Evolutionary conservation across 1,139 yeast genomes (phyloP).

Genomic region (Hemisphaericaspora lyxosophila): DNA sequence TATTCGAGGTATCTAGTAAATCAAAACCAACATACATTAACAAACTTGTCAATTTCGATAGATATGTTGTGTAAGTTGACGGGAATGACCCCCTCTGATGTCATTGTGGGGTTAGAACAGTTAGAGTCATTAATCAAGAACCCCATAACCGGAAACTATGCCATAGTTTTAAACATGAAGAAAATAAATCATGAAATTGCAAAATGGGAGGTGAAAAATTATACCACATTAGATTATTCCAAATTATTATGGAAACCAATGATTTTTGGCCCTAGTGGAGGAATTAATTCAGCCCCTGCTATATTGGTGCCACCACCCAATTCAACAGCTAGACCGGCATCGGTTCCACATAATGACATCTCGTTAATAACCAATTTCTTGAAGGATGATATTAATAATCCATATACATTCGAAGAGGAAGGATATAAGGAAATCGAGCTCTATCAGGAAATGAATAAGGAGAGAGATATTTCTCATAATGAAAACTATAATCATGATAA

Average conservation of each 20-base stretch:
- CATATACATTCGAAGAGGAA: slow-evolving; percentile 56
- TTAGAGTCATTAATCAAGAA: slow-evolving; percentile 58
- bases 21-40: slow-evolving; percentile 4
- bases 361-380: slow-evolving; percentile 55
- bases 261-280: slow-evolving; percentile 82
- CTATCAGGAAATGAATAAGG: slow-evolving; percentile 30
- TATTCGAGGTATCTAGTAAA: slow-evolving; percentile 21
- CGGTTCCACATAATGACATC: slow-evolving; percentile 45
- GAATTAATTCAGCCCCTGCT: slow-evolving; percentile 61
- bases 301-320: slow-evolving; percentile 13
- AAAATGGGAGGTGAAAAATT: slow-evolving; percentile 58
- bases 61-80: slow-evolving; percentile 64
- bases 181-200: slow-evolving; percentile 44
- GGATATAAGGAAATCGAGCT: slow-evolving; percentile 42
- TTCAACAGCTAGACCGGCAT: slow-evolving; percentile 3
- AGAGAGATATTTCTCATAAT: slow-evolving; percentile 10
- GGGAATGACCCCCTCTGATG: slow-evolving; percentile 88
- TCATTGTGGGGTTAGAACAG: slow-evolving; percentile 81
- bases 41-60: slow-evolving; percentile 42
- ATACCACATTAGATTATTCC: slow-evolving; percentile 50
- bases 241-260: slow-evolving; percentile 77
- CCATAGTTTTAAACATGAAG: slow-evolving; percentile 51
- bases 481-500: slow-evolving; percentile 16
- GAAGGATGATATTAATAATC: slow-evolving; percentile 64
- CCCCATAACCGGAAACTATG: slow-evolving; percentile 45